Evolutionary conservation across 306 rosid species (phyloP).

Genomic region (Vigna angularis): DNA sequence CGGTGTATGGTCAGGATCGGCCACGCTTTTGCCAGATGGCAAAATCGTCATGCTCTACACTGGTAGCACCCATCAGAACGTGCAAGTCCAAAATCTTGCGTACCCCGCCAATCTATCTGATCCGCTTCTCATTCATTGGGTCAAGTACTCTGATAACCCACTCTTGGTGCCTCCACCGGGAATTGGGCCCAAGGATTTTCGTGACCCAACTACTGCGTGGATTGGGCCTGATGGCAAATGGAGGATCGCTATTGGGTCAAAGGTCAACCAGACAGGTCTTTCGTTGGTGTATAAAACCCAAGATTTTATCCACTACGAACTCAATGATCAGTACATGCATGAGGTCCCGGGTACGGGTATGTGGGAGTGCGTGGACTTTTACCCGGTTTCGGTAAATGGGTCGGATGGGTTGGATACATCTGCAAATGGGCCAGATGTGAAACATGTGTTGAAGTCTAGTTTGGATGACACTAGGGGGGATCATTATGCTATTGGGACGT

Average conservation of each 20-base stretch:
- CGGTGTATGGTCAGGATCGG: conserved; percentile 91
- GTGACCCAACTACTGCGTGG: conserved; percentile 86
- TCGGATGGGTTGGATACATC: conserved; percentile 73
- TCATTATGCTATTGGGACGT: conserved; percentile 73
- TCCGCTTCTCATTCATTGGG: conserved; percentile 84
- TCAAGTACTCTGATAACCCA: conserved; percentile 70
- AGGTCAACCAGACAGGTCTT: conserved; percentile 53
- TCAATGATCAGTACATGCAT: conserved; percentile 50
- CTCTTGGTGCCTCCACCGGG: conserved; percentile 67
- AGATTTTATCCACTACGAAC: conserved; percentile 60
- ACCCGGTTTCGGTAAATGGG: conserved; percentile 67
- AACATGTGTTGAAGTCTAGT: conserved; percentile 84
- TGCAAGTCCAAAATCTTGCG: conserved; percentile 82
- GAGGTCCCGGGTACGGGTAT: conserved; percentile 84
- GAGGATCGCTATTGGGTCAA: conserved; percentile 75
- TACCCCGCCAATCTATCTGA: conserved; percentile 77
- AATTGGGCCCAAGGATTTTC: conserved; percentile 56
- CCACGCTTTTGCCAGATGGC: conserved; percentile 77
- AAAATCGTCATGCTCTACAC: conserved; percentile 75
- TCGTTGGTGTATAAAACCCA: conserved; percentile 62
- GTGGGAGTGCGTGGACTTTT: conserved; percentile 96
- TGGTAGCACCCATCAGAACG: conserved; percentile 53
- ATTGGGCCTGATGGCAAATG: conserved; percentile 65
- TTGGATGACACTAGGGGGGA: conserved; percentile 72
- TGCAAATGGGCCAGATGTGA: conserved; percentile 53